A percentile compares a stretch with the other conserved stretches of the same genome.
These are phyloP conservation scores for Setaria italica DNA, from an alignment of 202 grass and related monocot genomes.

Conservation along the genomic window DNA sequence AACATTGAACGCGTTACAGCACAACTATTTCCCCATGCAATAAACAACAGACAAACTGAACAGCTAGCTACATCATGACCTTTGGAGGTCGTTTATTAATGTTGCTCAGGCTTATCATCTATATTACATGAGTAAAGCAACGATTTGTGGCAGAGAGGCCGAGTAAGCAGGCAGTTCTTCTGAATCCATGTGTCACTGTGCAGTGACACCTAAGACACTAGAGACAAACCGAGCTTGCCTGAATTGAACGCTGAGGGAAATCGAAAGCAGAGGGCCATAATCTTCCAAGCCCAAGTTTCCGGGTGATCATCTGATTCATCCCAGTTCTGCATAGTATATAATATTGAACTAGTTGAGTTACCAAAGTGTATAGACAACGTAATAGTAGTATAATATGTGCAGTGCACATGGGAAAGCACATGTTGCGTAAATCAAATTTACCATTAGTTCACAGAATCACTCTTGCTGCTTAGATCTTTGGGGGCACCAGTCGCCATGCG, in stretches of 20 bases:
- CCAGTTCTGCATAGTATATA: slow-evolving; percentile 4
- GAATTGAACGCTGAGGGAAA: slow-evolving; percentile 13
- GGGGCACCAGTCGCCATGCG: slow-evolving; percentile 42
- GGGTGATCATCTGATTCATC: slow-evolving; percentile 24
- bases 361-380: background rate
- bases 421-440: slow-evolving; percentile 19
- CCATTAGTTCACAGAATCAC: slow-evolving; percentile 51
- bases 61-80: slow-evolving; percentile 45
- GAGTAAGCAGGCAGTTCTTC: slow-evolving; percentile 20
- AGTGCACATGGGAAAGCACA: slow-evolving; percentile 6
- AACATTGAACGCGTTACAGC: slow-evolving; percentile 29
- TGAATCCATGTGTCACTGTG: slow-evolving; percentile 20
- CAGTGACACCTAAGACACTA: background rate
- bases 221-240: slow-evolving; percentile 1
- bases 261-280: slow-evolving; percentile 8
- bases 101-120: slow-evolving; percentile 26
- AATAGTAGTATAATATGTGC: background rate
- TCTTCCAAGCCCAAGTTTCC: slow-evolving; percentile 32
- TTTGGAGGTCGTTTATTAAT: slow-evolving; percentile 42
- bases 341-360: slow-evolving; percentile 19
- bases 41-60: slow-evolving; percentile 46
- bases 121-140: slow-evolving; percentile 59
- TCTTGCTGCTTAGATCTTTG: slow-evolving; percentile 44
- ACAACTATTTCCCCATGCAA: slow-evolving; percentile 15
- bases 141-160: background rate